Base-by-base conservation (phyloP, 768 basidiomycete genomes). In the Trametes elegans region DNA sequence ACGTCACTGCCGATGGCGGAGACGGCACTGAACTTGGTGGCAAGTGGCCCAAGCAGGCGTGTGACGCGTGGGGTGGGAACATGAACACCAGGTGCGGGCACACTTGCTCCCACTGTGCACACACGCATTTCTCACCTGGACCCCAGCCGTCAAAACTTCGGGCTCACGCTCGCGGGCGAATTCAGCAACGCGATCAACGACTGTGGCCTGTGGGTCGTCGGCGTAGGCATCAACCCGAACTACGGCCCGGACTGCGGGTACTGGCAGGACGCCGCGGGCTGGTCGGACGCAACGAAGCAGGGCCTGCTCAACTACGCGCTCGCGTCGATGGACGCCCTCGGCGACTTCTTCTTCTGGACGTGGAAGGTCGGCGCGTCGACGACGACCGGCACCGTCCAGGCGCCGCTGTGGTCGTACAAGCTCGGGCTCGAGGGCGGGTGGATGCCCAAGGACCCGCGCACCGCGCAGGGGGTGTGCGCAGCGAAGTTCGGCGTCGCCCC, bases 341-440 rank as follows among this genome's bases (percentile, higher is more conserved):
- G 78, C 61, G 78, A 86, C 63, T 85, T 75, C 74, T 88, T 86
- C 74, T 88, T 79, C 76, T 88, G 87, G 87, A 86, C 83, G 14
- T 87, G 86, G 87, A 86, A 84, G 74, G 80, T 87, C 47, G 84
- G 84, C 45, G 78, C 76, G 57, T 80, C 79, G 1, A 72, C 76
- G 21, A 64, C 72, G 9, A 70, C 76, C 27, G 77, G 76, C 53
- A 71, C 63, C 2, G 74, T 82, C 13, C 70, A 77, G 56, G 65
- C 78, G 13, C 82, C 84, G 2, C 73, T 83, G 47, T 88, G 87
- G 87, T 82, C 81, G 23, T 87, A 87, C 74, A 71, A 81, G 64
- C 80, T 85, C 66, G 77, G 81, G 9, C 81, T 91, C 47, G 73
- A 79, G 53, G 73, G 85, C 49, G 90, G 90, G 21, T 90, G 85